Conservation (phyloP, 805 yeast species). For the Suhomyces canberraensis region DNA sequence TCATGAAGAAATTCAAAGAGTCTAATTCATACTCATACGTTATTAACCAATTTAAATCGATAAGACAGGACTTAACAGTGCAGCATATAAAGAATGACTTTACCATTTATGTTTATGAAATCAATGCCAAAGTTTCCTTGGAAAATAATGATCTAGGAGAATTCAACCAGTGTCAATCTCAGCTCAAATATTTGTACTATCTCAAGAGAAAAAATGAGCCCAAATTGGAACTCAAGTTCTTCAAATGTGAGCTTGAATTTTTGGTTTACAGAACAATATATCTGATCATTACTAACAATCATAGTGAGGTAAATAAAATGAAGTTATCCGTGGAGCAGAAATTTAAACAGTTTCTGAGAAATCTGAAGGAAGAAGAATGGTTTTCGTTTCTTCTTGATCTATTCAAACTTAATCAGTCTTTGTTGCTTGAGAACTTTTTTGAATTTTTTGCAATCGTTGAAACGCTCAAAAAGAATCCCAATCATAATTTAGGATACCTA, state of each 20-base stretch:
- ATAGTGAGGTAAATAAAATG: slow-evolving; percentile 50
- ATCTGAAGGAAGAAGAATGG: slow-evolving; percentile 11
- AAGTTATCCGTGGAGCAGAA: slow-evolving; percentile 11
- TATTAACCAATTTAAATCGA: slow-evolving; percentile 86
- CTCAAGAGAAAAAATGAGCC: slow-evolving; percentile 25
- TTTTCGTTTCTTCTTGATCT: slow-evolving; percentile 14
- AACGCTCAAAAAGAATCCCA: slow-evolving; percentile 7
- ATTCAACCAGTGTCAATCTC: slow-evolving; percentile 91
- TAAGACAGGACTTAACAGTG: slow-evolving; percentile 90
- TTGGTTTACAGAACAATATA: slow-evolving; percentile 71
- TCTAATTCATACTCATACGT: slow-evolving; percentile 65
- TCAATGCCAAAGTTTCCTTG: slow-evolving; percentile 83
- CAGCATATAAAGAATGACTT: slow-evolving; percentile 80
- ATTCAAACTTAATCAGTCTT: slow-evolving; percentile 17
- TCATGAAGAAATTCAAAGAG: slow-evolving; percentile 50
- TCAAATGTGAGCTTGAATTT: slow-evolving; percentile 52
- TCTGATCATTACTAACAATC: slow-evolving; percentile 68
- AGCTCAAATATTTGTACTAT: slow-evolving; percentile 62
- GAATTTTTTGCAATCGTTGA: slow-evolving; percentile 40
- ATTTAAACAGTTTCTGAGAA: slow-evolving; percentile 4
- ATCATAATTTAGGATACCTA: slow-evolving; percentile 18
- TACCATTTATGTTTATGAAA: slow-evolving; percentile 75
- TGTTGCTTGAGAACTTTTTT: slow-evolving; percentile 48
- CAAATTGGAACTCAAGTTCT: slow-evolving; percentile 20
- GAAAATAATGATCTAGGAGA: slow-evolving; percentile 86